phyloP scores from a whole-genome alignment of 805 yeast species.

The Scheffersomyces amazonensis region DNA sequence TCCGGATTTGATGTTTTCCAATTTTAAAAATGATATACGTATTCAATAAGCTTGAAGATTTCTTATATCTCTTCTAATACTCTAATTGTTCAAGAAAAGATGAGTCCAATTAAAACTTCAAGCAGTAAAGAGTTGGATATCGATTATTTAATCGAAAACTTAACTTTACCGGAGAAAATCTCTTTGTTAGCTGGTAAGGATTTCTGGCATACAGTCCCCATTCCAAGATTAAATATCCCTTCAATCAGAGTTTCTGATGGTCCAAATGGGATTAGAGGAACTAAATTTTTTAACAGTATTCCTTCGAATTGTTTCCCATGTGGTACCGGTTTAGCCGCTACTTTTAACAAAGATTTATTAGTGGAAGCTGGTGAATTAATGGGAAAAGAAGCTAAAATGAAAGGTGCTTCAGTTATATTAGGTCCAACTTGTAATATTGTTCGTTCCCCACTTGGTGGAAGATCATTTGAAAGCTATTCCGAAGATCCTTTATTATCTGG shows the following conservation, averaged over 20 bases:
- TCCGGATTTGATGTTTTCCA: too few species aligned
- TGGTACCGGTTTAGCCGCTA: slow-evolving; percentile 59
- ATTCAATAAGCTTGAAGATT: too few species aligned
- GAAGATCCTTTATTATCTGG: slow-evolving; percentile 57
- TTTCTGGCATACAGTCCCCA: slow-evolving; percentile 49
- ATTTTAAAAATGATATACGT: too few species aligned
- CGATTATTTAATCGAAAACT: slow-evolving; percentile 24
- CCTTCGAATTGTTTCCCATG: slow-evolving; percentile 61
- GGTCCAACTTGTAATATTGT: slow-evolving; percentile 49
- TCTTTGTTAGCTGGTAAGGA: slow-evolving; percentile 39
- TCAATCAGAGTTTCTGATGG: slow-evolving; percentile 53
- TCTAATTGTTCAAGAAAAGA: background rate
- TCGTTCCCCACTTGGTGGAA: slow-evolving; percentile 58
- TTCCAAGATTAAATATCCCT: slow-evolving; percentile 43
- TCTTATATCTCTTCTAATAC: too few species aligned
- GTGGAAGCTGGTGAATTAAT: slow-evolving; percentile 49
- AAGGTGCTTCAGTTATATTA: slow-evolving; percentile 43
- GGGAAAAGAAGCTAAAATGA: slow-evolving; percentile 53
- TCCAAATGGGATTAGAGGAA: slow-evolving; percentile 64
- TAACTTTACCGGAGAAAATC: slow-evolving; percentile 34
- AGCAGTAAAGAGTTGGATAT: slow-evolving; percentile 18
- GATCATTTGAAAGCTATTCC: slow-evolving; percentile 60
- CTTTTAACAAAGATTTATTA: slow-evolving; percentile 51
- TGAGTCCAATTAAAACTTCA: background rate
- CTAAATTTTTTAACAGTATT: slow-evolving; percentile 47